Evolutionary conservation across 2,329 filamentous ascomycete species (phyloP), one percentile per base, ranked within the genome.

Genomic region (Aspergillus piperis): DNA sequence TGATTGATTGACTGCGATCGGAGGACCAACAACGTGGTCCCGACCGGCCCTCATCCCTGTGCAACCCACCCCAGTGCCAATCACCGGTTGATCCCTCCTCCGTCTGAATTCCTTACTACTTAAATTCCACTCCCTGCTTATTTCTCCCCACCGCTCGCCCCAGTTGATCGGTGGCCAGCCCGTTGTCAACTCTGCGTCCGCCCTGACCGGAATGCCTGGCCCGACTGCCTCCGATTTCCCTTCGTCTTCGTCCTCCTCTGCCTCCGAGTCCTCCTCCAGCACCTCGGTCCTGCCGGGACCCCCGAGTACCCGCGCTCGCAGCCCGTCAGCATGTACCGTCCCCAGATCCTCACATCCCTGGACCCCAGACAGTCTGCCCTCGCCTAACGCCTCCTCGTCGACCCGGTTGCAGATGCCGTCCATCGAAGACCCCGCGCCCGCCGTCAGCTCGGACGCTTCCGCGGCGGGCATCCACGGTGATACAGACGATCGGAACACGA

Each of bases 21-120:
- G 57, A 54, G 63, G 60, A 51, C 57, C n/a, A 36, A 62, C 61
- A 68, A 68, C 64, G 66, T 68, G 64, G 62, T 64, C 64, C 64
- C 32, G 32, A 36, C 32, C 32, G 32, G 32, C 32, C 32, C 32
- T 36, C 32, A 36, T 36, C 32, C 32, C 32, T 36, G 32, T 36
- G 11, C 32, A 36, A 38, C 36, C 41, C 50, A 30, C 50, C 4
- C 17, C 51, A 38, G 55, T 66, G 55, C 65, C 61, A 65, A 65
- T 64, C 60, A 62, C 25, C 25, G 23, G 50, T 32, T 41, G 48
- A 36, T 27, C 41, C 50, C 54, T 36, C 32, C 53, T 25, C 42
- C 25, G 47, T 52, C 27, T 30, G 0, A 11, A 30, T 57, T 50
- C 58, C 53, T 38, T 36, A 25, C 39, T 36, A 25, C 39, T 42